Evolutionary conservation across 1,284 basidiomycete species (phyloP).

Genomic region (Vanrija sp.): DNA sequence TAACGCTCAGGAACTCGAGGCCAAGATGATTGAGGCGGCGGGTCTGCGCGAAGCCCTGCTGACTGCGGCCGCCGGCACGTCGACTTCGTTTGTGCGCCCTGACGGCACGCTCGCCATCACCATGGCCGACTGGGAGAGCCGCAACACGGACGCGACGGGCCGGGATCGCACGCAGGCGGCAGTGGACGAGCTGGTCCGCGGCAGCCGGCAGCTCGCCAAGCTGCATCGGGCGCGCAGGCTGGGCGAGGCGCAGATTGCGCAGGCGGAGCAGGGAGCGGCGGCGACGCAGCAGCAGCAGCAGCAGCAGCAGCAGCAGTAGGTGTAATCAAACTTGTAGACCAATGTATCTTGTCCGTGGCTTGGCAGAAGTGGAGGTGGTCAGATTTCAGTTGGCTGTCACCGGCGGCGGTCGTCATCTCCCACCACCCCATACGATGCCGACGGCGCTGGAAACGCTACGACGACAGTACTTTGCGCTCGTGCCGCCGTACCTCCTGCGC

Average conservation of each 20-base stretch:
- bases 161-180: conserved; percentile 10
- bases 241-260: neutral
- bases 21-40: conserved; percentile 26
- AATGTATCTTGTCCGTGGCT: too few relatives aligned
- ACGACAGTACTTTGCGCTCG: conserved; percentile 40
- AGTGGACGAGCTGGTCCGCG: conserved; percentile 15
- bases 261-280: too few relatives aligned
- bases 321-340: too few relatives aligned
- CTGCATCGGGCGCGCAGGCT: conserved; percentile 11
- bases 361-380: too few relatives aligned
- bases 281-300: too few relatives aligned
- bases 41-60: conserved; percentile 26
- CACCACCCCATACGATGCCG: too few relatives aligned
- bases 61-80: conserved; percentile 8
- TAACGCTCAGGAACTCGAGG: conserved; percentile 24
- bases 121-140: conserved; percentile 9
- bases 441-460: conserved; percentile 18
- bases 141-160: conserved; percentile 5
- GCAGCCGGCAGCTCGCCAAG: conserved; percentile 20
- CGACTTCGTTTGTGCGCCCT: conserved; percentile 14
- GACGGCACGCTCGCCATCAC: conserved; percentile 21
- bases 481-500: conserved; percentile 36
- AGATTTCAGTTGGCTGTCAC: too few relatives aligned
- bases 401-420: too few relatives aligned
- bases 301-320: too few relatives aligned